Base-by-base conservation (phyloP, 371 early-diverging fungal species). In the Mucor lusitanicus region DNA sequence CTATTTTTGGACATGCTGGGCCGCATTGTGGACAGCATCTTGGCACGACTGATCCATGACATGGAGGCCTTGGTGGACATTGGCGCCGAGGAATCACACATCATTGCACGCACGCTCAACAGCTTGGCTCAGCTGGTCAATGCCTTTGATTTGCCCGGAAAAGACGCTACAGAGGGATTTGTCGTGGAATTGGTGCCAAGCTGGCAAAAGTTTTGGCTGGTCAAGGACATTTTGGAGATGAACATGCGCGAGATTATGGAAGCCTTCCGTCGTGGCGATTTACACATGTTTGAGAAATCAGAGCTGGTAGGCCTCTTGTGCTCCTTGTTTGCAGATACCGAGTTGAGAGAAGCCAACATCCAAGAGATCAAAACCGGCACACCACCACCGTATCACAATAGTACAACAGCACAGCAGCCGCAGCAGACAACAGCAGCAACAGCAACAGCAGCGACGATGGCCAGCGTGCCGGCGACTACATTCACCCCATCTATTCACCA, bases 251-350 rank as follows among this genome's bases (percentile, higher is more conserved):
- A 90, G 30, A 91, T 93, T 58, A 88, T 90, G 89, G 83, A 80
- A 5, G 65, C 78, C 7, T 89, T 84, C 60, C 74, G 86, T 33
- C 80, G 75, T 1, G 85, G 86, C 17, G 78, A 84, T 30, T 70
- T 91, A 30, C 76, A 72, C 39, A 85, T 80, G 78, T 90, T 92
- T 74, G 69, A 73, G n/a, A 81, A 75, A 25, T 62, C 67, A 5
- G 91, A 91, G 68, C 70, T 93, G 40, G 69, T 79, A 12, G 65
- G 79, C 5, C 73, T 93, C 7, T 65, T 91, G 0, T 85, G 87
- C 68, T 86, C 91, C 0, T 65, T 93, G 37, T 93, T 93, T 80
- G 87, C 91, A 7, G 91, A 91, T 61, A 89, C 91, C 11, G 85
- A 87, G 9, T 71, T 90, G 27, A 79, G 93, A 35, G 78, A 80